Evolutionary conservation across 495 filamentous ascomycete genomes (phyloP), one percentile per base, ranked within the genome.

Genomic region (Talaromyces stipitatus): DNA sequence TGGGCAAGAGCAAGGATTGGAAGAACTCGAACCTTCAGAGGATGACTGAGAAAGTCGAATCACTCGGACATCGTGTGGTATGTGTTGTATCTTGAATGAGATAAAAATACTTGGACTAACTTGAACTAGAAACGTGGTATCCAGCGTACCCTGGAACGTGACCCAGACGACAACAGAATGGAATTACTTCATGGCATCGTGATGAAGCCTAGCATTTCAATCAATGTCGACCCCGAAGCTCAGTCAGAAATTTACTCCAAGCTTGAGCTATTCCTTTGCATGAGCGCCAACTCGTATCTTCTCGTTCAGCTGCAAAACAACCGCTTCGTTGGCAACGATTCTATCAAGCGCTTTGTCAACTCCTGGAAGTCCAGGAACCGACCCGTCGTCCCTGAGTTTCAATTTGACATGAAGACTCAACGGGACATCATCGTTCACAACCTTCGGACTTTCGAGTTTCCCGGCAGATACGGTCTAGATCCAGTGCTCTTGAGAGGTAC

Each of bases 351-450:
- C 46, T 60, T 77, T 45, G 69, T 64, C 36, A 68, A 72, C 20
- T 64, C 54, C 57, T 83, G 79, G 80, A 66, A 58, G 12, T 61
- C 69, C 3, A 82, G 81, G 61, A 80, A 81, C 52, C 70, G 79
- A 3, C 77, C 78, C 6, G 69, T 69, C 26, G 81, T 84, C 2
- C 65, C 72, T 8, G 76, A 84, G 54, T 84, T 84, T 63, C 73
- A 75, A 58, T 84, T 79, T 57, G 80, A 83, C 60, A 79, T 82
- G 57, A 66, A 64, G 7, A 83, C 79, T 4, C 82, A 85, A 62
- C 69, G 74, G 12, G 72, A 78, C 4, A 63, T 85, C 12, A 75
- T 85, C 52, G 46, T 67, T 3, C 65, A 65, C 30, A 84, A 85
- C 60, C 67, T 79, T 36, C 70, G 72, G 8, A 73, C 56, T 12